Conservation (phyloP, 1,139 yeast genomes). For the Suhomyces maxii region DNA sequence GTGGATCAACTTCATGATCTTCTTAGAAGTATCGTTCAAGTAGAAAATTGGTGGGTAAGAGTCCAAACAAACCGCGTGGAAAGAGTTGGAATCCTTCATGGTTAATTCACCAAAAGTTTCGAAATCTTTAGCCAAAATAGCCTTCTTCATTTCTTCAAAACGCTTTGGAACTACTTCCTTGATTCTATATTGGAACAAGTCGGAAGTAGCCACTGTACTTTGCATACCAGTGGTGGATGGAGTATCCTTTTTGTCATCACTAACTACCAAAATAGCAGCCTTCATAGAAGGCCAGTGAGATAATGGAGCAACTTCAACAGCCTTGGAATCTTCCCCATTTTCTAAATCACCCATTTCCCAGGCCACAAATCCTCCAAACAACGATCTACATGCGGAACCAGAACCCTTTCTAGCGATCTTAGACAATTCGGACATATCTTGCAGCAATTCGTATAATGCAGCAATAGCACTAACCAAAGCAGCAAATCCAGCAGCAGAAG, state of each 20-base stretch:
- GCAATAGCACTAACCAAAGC: conserved; percentile 91
- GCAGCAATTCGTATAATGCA: conserved; percentile 75
- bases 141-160: conserved; percentile 74
- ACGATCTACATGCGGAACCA: conserved; percentile 96
- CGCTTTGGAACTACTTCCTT: conserved; percentile 80
- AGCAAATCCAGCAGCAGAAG: conserved; percentile 98
- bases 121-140: conserved; percentile 74
- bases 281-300: conserved; percentile 91
- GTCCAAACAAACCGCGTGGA: conserved; percentile 96
- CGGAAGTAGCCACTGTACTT: conserved; percentile 84
- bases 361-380: conserved; percentile 96
- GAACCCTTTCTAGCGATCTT: conserved; percentile 97
- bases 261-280: conserved; percentile 89
- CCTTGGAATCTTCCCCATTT: conserved; percentile 88
- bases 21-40: conserved; percentile 91
- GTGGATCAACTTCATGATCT: conserved; percentile 80
- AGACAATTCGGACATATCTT: conserved; percentile 78
- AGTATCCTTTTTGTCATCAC: conserved; percentile 91
- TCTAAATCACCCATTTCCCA: conserved; percentile 89
- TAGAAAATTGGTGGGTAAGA: conserved; percentile 95
- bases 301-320: conserved; percentile 83
- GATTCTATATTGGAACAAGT: conserved; percentile 77
- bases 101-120: conserved; percentile 81
- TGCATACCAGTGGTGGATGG: conserved; percentile 98
- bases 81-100: conserved; percentile 94